Percentiles rank a stretch among this genome's conserved stretches.
phyloP scores from a whole-genome alignment of 176 grass and related monocot species.

The Ampelocalamus luodianensis region DNA sequence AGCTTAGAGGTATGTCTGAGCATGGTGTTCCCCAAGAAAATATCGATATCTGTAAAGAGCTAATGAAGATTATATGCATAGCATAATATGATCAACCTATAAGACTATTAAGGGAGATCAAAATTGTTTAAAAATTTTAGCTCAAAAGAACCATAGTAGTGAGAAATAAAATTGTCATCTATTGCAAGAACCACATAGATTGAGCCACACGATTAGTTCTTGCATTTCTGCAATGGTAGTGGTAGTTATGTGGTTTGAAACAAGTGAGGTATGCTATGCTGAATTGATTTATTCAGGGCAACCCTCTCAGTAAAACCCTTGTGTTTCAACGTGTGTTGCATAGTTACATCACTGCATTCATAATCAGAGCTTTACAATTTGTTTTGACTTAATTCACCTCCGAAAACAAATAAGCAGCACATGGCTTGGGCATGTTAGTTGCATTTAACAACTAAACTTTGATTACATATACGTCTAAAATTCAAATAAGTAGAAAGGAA shows the following conservation, averaged over 20 bases:
- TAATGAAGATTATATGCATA: constrained; percentile 10
- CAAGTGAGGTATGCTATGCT: constrained; percentile 4
- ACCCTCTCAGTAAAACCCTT: background rate
- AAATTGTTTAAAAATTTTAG: background rate
- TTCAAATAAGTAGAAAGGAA: background rate
- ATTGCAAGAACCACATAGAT: background rate
- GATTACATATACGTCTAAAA: background rate
- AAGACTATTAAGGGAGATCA: background rate
- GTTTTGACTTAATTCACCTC: background rate
- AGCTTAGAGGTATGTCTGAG: constrained; percentile 35
- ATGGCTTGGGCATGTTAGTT: background rate
- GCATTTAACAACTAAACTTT: constrained; percentile 7
- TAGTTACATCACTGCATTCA: background rate
- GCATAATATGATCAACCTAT: constrained; percentile 28
- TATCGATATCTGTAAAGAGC: constrained; percentile 11
- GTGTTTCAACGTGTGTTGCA: background rate
- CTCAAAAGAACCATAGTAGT: background rate
- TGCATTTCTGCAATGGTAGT: background rate
- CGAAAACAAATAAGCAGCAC: constrained; percentile 3
- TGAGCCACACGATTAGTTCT: background rate
- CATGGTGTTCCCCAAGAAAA: background rate
- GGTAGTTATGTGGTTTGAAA: background rate
- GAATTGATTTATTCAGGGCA: constrained; percentile 22
- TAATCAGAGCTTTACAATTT: background rate
- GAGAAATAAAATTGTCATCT: background rate